A percentile compares a stretch with the other conserved stretches of the same genome.
These are phyloP conservation scores for Aspergillus wentii DNA, from an alignment of 495 filamentous ascomycete genomes.

Conservation along the genomic window DNA sequence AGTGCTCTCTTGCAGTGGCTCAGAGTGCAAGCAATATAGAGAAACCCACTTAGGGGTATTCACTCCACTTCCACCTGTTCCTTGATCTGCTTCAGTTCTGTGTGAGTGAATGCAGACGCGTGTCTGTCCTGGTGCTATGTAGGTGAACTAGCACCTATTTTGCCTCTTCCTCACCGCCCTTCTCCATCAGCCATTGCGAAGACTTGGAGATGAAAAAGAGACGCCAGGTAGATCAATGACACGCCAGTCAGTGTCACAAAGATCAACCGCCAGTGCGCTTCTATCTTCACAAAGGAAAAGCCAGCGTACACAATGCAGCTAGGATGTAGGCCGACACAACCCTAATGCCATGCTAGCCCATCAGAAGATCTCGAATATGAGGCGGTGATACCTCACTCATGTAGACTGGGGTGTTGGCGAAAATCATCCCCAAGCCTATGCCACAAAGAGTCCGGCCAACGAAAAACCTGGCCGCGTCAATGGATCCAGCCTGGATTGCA, in stretches of 20 bases:
- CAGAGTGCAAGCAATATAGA: not conserved
- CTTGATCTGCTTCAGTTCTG: conserved; percentile 1
- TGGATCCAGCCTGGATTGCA: conserved; percentile 13
- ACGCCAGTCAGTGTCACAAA: not conserved
- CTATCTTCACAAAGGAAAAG: conserved; percentile 34
- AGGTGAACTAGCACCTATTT: conserved; percentile 38
- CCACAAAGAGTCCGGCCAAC: conserved; percentile 16
- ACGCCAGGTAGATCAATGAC: not conserved
- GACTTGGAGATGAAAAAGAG: conserved; percentile 56
- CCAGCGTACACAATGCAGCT: conserved; percentile 16
- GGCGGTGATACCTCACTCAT: conserved; percentile 24
- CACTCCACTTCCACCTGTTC: conserved; percentile 1
- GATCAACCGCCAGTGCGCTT: not conserved
- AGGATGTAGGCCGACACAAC: conserved; percentile 31
- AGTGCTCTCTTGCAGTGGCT: not conserved
- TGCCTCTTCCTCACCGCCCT: conserved; percentile 43
- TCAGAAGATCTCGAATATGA: conserved; percentile 16
- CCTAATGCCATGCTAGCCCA: conserved; percentile 9
- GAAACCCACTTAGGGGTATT: not conserved
- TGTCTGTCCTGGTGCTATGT: conserved; percentile 5
- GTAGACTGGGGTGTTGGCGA: conserved; percentile 20
- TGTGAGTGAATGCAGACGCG: not conserved
- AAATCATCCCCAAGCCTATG: conserved; percentile 18
- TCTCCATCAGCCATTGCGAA: conserved; percentile 52
- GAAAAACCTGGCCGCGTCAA: conserved; percentile 16